phyloP scores from a whole-genome alignment of 2,329 filamentous ascomycete species.

The Cercospora nicotianae region DNA sequence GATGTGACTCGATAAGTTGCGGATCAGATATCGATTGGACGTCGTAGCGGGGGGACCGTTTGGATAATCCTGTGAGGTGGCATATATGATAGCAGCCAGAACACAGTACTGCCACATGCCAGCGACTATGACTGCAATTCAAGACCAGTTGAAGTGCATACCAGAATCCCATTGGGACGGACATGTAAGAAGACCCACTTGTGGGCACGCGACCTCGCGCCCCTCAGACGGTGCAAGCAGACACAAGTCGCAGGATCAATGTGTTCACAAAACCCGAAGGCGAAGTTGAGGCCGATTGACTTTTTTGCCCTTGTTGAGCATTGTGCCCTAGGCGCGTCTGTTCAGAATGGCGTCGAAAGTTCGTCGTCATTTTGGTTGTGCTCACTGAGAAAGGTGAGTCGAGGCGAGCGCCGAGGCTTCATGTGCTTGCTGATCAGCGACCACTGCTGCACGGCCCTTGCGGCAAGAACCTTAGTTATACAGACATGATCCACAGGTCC shows the following conservation, averaged over 20 bases:
- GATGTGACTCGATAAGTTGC: neutral
- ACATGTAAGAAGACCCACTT: neutral
- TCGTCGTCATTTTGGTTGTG: neutral
- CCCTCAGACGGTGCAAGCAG: neutral
- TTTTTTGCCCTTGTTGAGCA: neutral
- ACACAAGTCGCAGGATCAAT: neutral
- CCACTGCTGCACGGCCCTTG: neutral
- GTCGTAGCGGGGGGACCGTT: no score
- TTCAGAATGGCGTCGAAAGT: neutral
- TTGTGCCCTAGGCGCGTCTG: neutral
- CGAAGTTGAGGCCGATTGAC: neutral
- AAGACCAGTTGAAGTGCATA: no score
- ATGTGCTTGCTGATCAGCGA: neutral
- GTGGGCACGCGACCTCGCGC: neutral
- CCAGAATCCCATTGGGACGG: no score
- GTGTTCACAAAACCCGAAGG: neutral
- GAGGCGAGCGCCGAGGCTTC: neutral
- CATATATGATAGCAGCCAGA: neutral
- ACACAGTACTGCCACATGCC: neutral
- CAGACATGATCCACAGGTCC: neutral
- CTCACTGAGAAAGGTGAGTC: neutral
- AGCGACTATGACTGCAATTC: no score
- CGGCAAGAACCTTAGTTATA: neutral
- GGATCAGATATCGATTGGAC: neutral
- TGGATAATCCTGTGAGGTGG: neutral